Conservation (phyloP, 495 filamentous ascomycete genomes). For the Oleoguttula mirabilis region DNA sequence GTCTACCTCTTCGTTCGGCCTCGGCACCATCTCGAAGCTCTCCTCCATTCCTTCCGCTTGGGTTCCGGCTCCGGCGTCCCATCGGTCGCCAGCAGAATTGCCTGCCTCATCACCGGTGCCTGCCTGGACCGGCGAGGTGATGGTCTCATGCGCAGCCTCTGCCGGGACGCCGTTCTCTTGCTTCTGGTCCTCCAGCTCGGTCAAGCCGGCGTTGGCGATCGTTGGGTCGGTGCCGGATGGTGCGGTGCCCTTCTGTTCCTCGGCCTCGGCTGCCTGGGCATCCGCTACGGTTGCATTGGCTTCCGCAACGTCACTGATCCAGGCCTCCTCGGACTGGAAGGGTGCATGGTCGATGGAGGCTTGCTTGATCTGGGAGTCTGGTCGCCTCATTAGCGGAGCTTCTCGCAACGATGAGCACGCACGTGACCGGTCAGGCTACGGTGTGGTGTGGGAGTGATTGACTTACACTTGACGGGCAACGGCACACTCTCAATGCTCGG, state of each 20-base stretch:
- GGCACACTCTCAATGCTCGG: conserved; percentile 48
- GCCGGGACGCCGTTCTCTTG: conserved; percentile 28
- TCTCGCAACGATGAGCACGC: no score
- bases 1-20: conserved; percentile 64
- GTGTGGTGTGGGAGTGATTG: neutral
- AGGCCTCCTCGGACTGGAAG: conserved; percentile 33
- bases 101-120: conserved; percentile 35
- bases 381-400: neutral
- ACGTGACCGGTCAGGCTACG: neutral
- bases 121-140: conserved; percentile 44
- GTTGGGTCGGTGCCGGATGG: conserved; percentile 57
- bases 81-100: conserved; percentile 44
- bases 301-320: conserved; percentile 37
- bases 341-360: conserved; percentile 41
- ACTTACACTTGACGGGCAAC: conserved; percentile 68
- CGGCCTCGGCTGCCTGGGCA: no score
- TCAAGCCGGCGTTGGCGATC: conserved; percentile 60
- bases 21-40: conserved; percentile 66
- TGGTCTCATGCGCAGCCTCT: conserved; percentile 34
- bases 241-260: no score
- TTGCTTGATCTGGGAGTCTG: conserved; percentile 60
- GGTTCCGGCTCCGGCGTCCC: conserved; percentile 48
- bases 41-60: conserved; percentile 37
- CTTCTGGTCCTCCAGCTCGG: conserved; percentile 48
- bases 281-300: conserved; percentile 33